These are phyloP conservation scores for Cladosporium austrohemisphaericum DNA, from an alignment of 2,329 filamentous ascomycete genomes.

Conservation along the genomic window DNA sequence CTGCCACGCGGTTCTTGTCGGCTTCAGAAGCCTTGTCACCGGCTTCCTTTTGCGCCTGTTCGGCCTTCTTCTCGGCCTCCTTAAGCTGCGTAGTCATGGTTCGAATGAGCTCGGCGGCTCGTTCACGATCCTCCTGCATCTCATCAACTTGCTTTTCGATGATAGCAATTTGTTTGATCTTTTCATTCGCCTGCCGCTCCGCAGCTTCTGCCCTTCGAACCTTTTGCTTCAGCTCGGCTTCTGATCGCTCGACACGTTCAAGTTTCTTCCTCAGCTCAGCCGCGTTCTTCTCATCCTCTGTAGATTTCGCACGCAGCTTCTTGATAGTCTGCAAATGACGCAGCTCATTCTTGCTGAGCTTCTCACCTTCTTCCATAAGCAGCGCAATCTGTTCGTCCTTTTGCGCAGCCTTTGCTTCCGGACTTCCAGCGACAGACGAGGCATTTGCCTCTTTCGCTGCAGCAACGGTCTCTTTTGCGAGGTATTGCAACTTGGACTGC, in stretches of 20 bases:
- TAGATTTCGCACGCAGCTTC: slow-evolving; percentile 59
- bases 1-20: slow-evolving; percentile 55
- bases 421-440: slow-evolving; percentile 60
- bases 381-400: slow-evolving; percentile 88
- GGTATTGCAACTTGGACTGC: slow-evolving; percentile 83
- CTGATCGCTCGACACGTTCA: slow-evolving; percentile 61
- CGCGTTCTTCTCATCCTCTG: slow-evolving; percentile 51
- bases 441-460: slow-evolving; percentile 66
- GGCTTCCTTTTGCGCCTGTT: slow-evolving; percentile 62
- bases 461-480: slow-evolving; percentile 75
- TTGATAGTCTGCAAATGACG: slow-evolving; percentile 80
- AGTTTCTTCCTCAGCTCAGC: slow-evolving; percentile 56
- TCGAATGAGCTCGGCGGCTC: slow-evolving; percentile 57
- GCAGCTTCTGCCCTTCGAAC: slow-evolving; percentile 58
- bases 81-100: slow-evolving; percentile 68
- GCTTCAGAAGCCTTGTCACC: slow-evolving; percentile 65
- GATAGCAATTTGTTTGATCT: slow-evolving; percentile 56
- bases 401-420: slow-evolving; percentile 77
- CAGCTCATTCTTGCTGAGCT: slow-evolving; percentile 79
- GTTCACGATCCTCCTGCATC: slow-evolving; percentile 31
- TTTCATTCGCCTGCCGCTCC: slow-evolving; percentile 55
- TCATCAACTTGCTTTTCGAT: slow-evolving; percentile 46
- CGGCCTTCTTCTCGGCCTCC: slow-evolving; percentile 63
- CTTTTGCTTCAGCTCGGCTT: slow-evolving; percentile 58
- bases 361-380: slow-evolving; percentile 88